Percentiles rank a stretch among this genome's conserved stretches.
Conservation (phyloP, 306 rosid genomes). For the Cucurbita argyrosperma region DNA sequence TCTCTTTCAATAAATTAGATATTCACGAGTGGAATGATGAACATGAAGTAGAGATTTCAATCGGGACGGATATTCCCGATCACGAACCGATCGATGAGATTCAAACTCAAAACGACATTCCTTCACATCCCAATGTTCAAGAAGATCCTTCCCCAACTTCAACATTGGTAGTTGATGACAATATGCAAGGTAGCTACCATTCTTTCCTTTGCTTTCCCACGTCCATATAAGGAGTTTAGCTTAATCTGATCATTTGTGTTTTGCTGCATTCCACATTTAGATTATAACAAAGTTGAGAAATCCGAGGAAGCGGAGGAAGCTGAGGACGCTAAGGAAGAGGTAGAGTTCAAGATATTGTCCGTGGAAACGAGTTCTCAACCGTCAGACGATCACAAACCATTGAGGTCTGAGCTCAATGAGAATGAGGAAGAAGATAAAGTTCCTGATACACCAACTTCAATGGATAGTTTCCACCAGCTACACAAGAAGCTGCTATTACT, state of each 20-base stretch:
- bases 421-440: conserved; percentile 58
- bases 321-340: conserved; percentile 20
- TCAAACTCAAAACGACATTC: conserved; percentile 28
- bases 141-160: conserved; percentile 46
- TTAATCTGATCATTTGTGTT: not conserved
- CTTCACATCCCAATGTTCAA: conserved; percentile 13
- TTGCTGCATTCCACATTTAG: conserved; percentile 13
- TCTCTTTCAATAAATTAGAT: conserved; percentile 14
- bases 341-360: conserved; percentile 39
- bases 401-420: conserved; percentile 22
- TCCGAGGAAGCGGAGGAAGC: not conserved
- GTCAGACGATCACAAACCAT: conserved; percentile 14
- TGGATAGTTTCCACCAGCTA: conserved; percentile 45
- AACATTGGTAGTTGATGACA: conserved; percentile 14
- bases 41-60: conserved; percentile 61
- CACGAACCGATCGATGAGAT: conserved; percentile 47
- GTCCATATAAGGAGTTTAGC: not conserved
- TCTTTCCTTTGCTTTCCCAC: not conserved
- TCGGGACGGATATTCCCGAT: conserved; percentile 84
- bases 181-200: conserved; percentile 30
- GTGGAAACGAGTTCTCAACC: conserved; percentile 28
- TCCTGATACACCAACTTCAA: conserved; percentile 71
- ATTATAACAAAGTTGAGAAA: not conserved
- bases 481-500: conserved; percentile 47
- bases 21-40: conserved; percentile 35